A percentile compares a stretch with the other conserved stretches of the same genome.
Conservation (phyloP, 768 basidiomycete genomes). For the Psilocybe cyanescens region DNA sequence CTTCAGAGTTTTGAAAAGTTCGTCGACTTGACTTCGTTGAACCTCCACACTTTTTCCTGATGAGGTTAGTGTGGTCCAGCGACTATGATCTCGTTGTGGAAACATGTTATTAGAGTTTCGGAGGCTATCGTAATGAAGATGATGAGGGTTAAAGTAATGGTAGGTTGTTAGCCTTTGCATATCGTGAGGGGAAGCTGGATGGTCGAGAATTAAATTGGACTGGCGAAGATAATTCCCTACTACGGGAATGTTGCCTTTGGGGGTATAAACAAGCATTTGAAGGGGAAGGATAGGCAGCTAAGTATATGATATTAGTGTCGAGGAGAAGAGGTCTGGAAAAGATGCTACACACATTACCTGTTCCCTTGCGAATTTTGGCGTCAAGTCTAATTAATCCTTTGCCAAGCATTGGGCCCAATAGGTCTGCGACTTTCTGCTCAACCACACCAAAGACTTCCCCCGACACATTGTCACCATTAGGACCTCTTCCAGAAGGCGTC, state of each 20-base stretch:
- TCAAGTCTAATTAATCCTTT: conserved; percentile 84
- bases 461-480: conserved; percentile 54
- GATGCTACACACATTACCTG: conserved; percentile 55
- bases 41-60: conserved; percentile 85
- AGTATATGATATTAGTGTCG: not conserved
- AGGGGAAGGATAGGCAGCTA: conserved; percentile 85
- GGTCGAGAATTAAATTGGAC: conserved; percentile 73
- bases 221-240: conserved; percentile 79
- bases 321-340: not conserved
- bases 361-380: conserved; percentile 71
- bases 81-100: conserved; percentile 37
- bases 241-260: conserved; percentile 87
- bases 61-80: conserved; percentile 58
- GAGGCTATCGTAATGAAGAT: conserved; percentile 74
- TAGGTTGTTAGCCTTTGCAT: conserved; percentile 59
- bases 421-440: conserved; percentile 82
- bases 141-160: conserved; percentile 90
- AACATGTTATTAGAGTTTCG: conserved; percentile 43
- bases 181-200: conserved; percentile 76
- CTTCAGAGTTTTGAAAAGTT: conserved; percentile 87
- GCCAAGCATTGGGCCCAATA: conserved; percentile 82
- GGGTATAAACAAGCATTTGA: conserved; percentile 89
- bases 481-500: conserved; percentile 55
- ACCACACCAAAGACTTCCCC: conserved; percentile 83
- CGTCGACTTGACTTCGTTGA: conserved; percentile 91